These are phyloP conservation scores for Rhizomucor pusillus DNA, from an alignment of 371 early-diverging fungal species.

Conservation along the genomic window DNA sequence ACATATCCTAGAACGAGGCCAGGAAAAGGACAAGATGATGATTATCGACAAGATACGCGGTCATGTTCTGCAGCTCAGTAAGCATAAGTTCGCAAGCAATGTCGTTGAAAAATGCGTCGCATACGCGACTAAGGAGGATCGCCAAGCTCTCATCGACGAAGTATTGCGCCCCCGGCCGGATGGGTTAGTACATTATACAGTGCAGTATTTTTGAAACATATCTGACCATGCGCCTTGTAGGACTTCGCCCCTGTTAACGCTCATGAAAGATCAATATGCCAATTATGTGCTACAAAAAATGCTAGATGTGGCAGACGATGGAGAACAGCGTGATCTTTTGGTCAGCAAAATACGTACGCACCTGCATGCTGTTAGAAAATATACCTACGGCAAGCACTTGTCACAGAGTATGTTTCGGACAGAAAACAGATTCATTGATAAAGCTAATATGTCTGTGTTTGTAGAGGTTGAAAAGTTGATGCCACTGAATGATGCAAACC, in stretches of 20 bases:
- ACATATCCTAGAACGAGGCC: slow-evolving; percentile 96
- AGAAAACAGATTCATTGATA: too few species aligned
- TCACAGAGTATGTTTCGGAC: slow-evolving; percentile 62
- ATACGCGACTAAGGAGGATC: slow-evolving; percentile 68
- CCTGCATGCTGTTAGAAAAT: slow-evolving; percentile 86
- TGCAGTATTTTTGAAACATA: background rate
- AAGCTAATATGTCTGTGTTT: background rate
- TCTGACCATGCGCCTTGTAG: slow-evolving; percentile 29
- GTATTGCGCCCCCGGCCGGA: slow-evolving; percentile 68
- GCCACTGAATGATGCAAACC: slow-evolving; percentile 5
- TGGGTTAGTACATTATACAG: slow-evolving; percentile 46
- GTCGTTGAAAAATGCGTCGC: slow-evolving; percentile 97
- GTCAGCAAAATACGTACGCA: slow-evolving; percentile 89
- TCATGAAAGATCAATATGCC: slow-evolving; percentile 99
- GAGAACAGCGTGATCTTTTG: slow-evolving; percentile 80
- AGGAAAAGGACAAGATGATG: slow-evolving; percentile 75
- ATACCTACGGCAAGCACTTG: slow-evolving; percentile 96
- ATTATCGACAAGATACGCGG: slow-evolving; percentile 92
- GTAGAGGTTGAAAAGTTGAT: slow-evolving; percentile 15
- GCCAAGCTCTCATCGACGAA: slow-evolving; percentile 84
- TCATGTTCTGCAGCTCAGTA: slow-evolving; percentile 84
- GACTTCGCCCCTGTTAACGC: slow-evolving; percentile 78
- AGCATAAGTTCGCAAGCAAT: slow-evolving; percentile 99
- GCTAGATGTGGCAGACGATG: slow-evolving; percentile 91
- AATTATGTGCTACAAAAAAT: slow-evolving; percentile 99